Evolutionary conservation across 164 flowering plant species (phyloP).

Genomic region (Dillenia turbinata): DNA sequence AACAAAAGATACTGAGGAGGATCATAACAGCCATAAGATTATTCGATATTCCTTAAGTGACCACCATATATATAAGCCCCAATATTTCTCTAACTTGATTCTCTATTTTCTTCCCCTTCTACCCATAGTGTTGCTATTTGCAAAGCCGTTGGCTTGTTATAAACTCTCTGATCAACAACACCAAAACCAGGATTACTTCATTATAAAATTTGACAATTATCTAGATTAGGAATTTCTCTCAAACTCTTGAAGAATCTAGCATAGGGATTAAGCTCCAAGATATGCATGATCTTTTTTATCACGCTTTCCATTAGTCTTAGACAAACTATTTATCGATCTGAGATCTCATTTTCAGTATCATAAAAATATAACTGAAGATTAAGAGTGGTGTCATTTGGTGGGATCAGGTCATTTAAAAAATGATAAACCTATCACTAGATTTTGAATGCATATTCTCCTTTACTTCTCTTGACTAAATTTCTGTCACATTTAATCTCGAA

Average conservation of each 20-base stretch:
- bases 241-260: neutral
- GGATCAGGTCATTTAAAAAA: neutral
- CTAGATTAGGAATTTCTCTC: neutral
- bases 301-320: neutral
- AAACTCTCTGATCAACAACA: constrained; percentile 2
- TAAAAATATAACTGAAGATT: neutral
- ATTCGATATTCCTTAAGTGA: neutral
- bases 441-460: neutral
- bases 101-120: neutral
- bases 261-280: too few species aligned
- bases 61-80: neutral
- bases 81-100: neutral
- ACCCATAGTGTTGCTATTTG: neutral
- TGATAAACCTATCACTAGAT: neutral
- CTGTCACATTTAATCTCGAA: neutral
- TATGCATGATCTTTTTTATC: neutral
- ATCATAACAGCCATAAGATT: constrained; percentile 18
- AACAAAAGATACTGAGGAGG: constrained; percentile 12
- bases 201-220: too few species aligned
- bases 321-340: constrained; percentile 1
- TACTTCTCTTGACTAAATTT: neutral
- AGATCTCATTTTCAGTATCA: constrained; percentile 5
- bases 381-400: neutral
- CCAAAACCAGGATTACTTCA: constrained; percentile 16
- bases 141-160: neutral